Conservation (phyloP, 2,329 filamentous ascomycete genomes). For the Pseudogymnoascus sp. region DNA sequence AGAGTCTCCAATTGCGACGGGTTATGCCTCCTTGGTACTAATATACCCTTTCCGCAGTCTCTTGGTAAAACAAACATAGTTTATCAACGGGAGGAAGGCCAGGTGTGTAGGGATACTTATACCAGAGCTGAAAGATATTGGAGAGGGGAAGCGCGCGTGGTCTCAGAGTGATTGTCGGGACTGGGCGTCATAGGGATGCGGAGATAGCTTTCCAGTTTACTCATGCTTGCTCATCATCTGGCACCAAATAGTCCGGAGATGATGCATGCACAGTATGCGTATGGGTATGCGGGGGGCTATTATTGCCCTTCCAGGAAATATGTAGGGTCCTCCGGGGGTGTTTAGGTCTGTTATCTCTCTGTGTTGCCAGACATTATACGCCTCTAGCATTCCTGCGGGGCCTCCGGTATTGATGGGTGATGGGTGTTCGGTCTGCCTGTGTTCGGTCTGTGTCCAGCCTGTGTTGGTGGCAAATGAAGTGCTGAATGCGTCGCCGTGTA, state of each 20-base stretch:
- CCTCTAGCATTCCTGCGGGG: not conserved
- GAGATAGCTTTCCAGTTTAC: not conserved
- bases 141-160: not conserved
- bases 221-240: not conserved
- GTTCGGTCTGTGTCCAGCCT: not conserved
- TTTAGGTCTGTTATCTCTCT: not conserved
- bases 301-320: not conserved
- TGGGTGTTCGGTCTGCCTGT: too few species aligned
- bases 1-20: not conserved
- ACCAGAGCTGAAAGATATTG: not conserved
- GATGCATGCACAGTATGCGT: not conserved
- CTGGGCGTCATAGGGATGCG: not conserved
- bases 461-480: not conserved
- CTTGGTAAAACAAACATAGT: not conserved
- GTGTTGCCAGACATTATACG: not conserved
- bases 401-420: not conserved
- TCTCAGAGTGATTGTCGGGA: not conserved
- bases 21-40: conserved; percentile 2
- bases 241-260: not conserved
- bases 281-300: not conserved
- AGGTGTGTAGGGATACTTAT: conserved; percentile 6
- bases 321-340: not conserved
- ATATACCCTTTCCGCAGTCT: not conserved
- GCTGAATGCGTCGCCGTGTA: conserved; percentile 7
- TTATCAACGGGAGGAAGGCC: not conserved